phyloP scores from a whole-genome alignment of 2,329 filamentous ascomycete genomes.

The Ascochyta pisi region DNA sequence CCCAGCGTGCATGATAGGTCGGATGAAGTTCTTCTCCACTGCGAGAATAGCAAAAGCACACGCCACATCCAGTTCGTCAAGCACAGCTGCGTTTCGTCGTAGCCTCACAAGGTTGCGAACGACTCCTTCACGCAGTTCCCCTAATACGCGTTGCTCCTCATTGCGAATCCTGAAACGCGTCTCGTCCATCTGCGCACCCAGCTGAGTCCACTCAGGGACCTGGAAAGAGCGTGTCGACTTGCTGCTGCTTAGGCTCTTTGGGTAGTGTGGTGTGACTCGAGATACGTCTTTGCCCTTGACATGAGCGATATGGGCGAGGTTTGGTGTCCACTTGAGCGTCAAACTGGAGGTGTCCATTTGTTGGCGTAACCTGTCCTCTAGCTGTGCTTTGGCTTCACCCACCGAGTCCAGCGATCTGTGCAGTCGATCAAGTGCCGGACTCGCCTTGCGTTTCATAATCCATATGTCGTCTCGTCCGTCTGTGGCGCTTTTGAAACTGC shows the following conservation, averaged over 20 bases:
- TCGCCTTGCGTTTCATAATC: constrained; percentile 72
- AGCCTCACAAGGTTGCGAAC: constrained; percentile 84
- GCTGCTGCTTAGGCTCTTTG: constrained; percentile 73
- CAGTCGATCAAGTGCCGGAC: constrained; percentile 67
- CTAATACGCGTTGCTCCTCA: constrained; percentile 85
- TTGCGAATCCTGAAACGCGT: constrained; percentile 76
- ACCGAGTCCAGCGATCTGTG: constrained; percentile 72
- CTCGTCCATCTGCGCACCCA: constrained; percentile 82
- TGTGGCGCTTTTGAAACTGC: constrained; percentile 44
- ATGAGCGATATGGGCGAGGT: constrained; percentile 88
- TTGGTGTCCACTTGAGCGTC: constrained; percentile 84
- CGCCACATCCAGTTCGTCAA: constrained; percentile 91
- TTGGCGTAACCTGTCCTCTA: constrained; percentile 68
- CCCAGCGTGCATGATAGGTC: constrained; percentile 72
- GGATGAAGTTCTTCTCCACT: constrained; percentile 72
- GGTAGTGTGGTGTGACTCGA: constrained; percentile 46
- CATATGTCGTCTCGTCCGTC: constrained; percentile 60
- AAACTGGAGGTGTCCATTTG: constrained; percentile 63
- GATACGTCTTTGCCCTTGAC: constrained; percentile 77
- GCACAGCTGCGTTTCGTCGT: constrained; percentile 84
- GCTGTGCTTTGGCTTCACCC: constrained; percentile 62
- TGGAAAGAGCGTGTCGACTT: constrained; percentile 88
- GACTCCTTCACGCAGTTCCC: constrained; percentile 74
- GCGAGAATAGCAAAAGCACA: constrained; percentile 86
- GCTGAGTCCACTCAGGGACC: constrained; percentile 78